These are phyloP conservation scores for Geum urbanum DNA, from an alignment of 306 rosid genomes.

Conservation along the genomic window DNA sequence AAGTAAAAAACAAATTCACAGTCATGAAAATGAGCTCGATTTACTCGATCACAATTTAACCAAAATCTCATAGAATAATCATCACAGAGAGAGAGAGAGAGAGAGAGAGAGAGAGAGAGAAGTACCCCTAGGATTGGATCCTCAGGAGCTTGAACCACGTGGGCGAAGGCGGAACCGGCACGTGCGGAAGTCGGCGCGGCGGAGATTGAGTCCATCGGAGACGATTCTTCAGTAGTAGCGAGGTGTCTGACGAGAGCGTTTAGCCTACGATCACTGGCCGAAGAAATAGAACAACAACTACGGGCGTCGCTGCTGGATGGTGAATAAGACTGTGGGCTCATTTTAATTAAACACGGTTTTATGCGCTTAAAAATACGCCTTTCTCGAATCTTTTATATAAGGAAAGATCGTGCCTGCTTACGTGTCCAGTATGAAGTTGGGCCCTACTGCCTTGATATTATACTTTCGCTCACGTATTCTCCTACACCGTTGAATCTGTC, in stretches of 20 bases:
- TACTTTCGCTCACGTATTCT: too few species aligned
- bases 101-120: not conserved
- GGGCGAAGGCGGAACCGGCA: slow-evolving; percentile 67
- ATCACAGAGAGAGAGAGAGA: not conserved
- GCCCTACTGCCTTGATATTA: too few species aligned
- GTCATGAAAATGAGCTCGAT: not conserved
- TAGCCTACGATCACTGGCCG: slow-evolving; percentile 61
- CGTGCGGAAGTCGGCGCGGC: slow-evolving; percentile 54
- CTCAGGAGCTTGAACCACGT: slow-evolving; percentile 83
- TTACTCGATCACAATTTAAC: not conserved
- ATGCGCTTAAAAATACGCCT: slow-evolving; percentile 11
- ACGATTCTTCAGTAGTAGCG: slow-evolving; percentile 9
- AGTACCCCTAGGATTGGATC: slow-evolving; percentile 94
- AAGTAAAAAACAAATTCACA: not conserved
- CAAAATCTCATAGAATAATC: not conserved
- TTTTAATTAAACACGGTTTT: slow-evolving; percentile 12
- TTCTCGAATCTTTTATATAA: not conserved
- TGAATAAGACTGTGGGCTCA: slow-evolving; percentile 66
- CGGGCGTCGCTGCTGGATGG: slow-evolving; percentile 4
- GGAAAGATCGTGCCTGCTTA: not conserved
- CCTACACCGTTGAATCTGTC: too few species aligned
- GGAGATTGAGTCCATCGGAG: slow-evolving; percentile 49
- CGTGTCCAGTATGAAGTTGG: not conserved
- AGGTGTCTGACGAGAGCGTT: slow-evolving; percentile 53
- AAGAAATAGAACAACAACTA: slow-evolving; percentile 18